phyloP scores from a whole-genome alignment of 169 alveolate species.

The Ichthyophthirius multifiliis region DNA sequence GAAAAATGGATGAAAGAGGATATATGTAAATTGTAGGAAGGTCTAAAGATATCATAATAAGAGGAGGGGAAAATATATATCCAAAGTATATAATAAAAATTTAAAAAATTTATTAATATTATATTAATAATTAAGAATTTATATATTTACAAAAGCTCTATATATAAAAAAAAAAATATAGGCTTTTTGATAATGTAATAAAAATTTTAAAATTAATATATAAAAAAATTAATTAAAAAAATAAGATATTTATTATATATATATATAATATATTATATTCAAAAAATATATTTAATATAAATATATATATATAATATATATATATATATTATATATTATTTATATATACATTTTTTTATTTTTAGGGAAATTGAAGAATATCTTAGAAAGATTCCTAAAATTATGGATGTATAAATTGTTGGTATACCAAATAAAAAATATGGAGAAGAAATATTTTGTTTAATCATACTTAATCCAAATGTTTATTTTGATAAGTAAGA shows the following conservation, averaged over 20 bases:
- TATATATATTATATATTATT: no score
- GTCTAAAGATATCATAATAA: slow-evolving; percentile 68
- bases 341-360: no score
- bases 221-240: background rate
- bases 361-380: slow-evolving; percentile 68
- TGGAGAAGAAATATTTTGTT: slow-evolving; percentile 74
- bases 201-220: background rate
- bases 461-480: slow-evolving; percentile 47
- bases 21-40: slow-evolving; percentile 67
- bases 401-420: slow-evolving; percentile 58
- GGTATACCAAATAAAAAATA: slow-evolving; percentile 62
- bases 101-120: no score
- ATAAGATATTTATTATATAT: no score
- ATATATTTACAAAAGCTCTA: no score
- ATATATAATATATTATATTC: no score
- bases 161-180: no score
- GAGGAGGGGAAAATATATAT: slow-evolving; percentile 82
- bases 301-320: no score
- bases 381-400: slow-evolving; percentile 39
- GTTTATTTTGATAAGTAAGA: slow-evolving; percentile 18
- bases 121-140: no score
- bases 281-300: no score
- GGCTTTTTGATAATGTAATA: no score
- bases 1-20: slow-evolving; percentile 69
- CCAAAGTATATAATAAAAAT: slow-evolving; percentile 36